These are phyloP conservation scores for Epichloe sibirici DNA, from an alignment of 2,329 filamentous ascomycete species.

Conservation along the genomic window DNA sequence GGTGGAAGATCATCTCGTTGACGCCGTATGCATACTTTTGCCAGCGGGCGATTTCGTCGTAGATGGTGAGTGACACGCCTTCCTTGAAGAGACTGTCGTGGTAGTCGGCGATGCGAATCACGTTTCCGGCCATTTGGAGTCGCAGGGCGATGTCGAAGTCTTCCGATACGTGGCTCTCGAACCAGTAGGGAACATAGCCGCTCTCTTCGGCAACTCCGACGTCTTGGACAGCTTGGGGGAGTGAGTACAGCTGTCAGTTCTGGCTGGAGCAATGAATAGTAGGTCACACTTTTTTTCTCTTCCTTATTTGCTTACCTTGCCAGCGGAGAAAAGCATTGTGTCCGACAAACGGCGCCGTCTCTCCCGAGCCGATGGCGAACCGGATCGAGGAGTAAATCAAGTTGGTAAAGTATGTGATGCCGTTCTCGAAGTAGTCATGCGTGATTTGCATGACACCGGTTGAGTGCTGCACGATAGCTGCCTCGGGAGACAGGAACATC, in stretches of 20 bases:
- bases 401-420: slow-evolving; percentile 67
- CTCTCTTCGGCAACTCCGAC: slow-evolving; percentile 19
- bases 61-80: slow-evolving; percentile 60
- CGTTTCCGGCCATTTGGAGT: slow-evolving; percentile 55
- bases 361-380: slow-evolving; percentile 58
- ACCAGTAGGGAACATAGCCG: slow-evolving; percentile 58
- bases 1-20: slow-evolving; percentile 59
- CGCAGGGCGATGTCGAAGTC: slow-evolving; percentile 68
- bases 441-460: slow-evolving; percentile 70
- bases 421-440: slow-evolving; percentile 59
- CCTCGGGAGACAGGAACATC: slow-evolving; percentile 57
- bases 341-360: slow-evolving; percentile 64
- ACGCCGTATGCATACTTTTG: slow-evolving; percentile 64
- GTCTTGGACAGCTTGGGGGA: slow-evolving; percentile 20
- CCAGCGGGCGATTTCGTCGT: slow-evolving; percentile 61
- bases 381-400: slow-evolving; percentile 63
- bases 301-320: slow-evolving; percentile 19
- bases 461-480: slow-evolving; percentile 59
- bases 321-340: slow-evolving; percentile 68
- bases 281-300: not conserved
- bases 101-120: slow-evolving; percentile 57
- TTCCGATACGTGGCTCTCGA: slow-evolving; percentile 62
- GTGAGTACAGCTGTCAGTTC: not conserved
- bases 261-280: not conserved
- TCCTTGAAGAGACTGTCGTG: slow-evolving; percentile 60